Evolutionary conservation across 2,329 filamentous ascomycete species (phyloP).

Genomic region (Fusarium longipes): DNA sequence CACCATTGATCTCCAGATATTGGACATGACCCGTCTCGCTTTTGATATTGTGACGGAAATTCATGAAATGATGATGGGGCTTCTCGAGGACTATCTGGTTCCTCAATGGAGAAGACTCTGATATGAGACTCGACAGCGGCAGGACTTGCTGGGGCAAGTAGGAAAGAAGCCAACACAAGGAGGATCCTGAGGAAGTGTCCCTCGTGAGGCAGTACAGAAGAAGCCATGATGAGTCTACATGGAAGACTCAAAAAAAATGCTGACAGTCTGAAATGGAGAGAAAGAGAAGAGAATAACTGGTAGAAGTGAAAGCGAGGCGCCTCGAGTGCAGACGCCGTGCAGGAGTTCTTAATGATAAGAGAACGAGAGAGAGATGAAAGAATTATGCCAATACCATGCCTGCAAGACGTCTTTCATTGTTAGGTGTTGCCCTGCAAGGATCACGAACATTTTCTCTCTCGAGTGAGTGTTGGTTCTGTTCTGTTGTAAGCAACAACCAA

Average conservation of each 20-base stretch:
- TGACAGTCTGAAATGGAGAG: conserved; percentile 13
- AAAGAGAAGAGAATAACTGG: conserved; percentile 14
- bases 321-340: conserved; percentile 34
- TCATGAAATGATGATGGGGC: conserved; percentile 7
- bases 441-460: conserved; percentile 15
- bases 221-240: conserved; percentile 43
- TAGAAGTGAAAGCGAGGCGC: conserved; percentile 28
- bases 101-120: conserved; percentile 27
- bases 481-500: conserved; percentile 32
- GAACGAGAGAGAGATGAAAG: conserved; percentile 17
- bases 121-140: conserved; percentile 31
- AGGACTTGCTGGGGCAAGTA: conserved; percentile 30
- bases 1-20: conserved; percentile 34
- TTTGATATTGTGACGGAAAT: conserved; percentile 20
- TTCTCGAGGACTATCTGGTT: conserved; percentile 17
- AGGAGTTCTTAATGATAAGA: conserved; percentile 41
- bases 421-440: conserved; percentile 29
- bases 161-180: conserved; percentile 38
- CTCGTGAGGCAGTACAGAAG: conserved; percentile 31
- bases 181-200: conserved; percentile 32
- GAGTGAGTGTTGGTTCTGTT: conserved; percentile 38
- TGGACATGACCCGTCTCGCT: conserved; percentile 37
- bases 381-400: conserved; percentile 11
- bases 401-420: conserved; percentile 25
- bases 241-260: conserved; percentile 13